Evolutionary conservation across 257 asterid species (phyloP).

Genomic region (Nyctanthes arbortristis): DNA sequence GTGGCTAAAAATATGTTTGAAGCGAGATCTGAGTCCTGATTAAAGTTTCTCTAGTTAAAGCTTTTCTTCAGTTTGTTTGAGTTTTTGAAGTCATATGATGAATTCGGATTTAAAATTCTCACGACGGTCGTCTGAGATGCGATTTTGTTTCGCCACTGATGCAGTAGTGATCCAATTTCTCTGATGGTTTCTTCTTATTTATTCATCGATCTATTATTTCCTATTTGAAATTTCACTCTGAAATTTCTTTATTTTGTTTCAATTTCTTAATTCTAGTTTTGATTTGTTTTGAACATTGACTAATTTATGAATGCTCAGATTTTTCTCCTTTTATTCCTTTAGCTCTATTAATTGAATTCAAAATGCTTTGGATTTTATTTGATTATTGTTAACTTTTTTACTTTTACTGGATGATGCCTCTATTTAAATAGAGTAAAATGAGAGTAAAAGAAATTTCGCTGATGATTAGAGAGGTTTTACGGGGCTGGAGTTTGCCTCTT

Average conservation of each 20-base stretch:
- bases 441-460: neutral
- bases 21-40: neutral
- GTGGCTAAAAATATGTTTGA: too few species aligned
- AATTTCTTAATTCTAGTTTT: neutral
- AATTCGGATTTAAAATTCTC: conserved; percentile 62
- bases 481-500: conserved; percentile 78
- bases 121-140: conserved; percentile 89
- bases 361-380: neutral
- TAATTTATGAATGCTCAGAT: conserved; percentile 59
- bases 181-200: conserved; percentile 39
- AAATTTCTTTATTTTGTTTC: neutral
- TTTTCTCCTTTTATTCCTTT: neutral
- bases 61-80: neutral
- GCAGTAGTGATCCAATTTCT: conserved; percentile 41
- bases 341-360: neutral
- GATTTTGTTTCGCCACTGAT: conserved; percentile 48
- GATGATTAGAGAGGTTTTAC: neutral
- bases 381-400: neutral
- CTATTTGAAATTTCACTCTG: neutral
- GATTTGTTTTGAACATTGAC: neutral
- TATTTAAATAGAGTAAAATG: too few species aligned
- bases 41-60: neutral
- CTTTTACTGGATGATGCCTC: too few species aligned
- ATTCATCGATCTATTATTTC: neutral
- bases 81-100: conserved; percentile 43